Conservation (phyloP, 345 rosid species). For the Eutrema yunnanense region DNA sequence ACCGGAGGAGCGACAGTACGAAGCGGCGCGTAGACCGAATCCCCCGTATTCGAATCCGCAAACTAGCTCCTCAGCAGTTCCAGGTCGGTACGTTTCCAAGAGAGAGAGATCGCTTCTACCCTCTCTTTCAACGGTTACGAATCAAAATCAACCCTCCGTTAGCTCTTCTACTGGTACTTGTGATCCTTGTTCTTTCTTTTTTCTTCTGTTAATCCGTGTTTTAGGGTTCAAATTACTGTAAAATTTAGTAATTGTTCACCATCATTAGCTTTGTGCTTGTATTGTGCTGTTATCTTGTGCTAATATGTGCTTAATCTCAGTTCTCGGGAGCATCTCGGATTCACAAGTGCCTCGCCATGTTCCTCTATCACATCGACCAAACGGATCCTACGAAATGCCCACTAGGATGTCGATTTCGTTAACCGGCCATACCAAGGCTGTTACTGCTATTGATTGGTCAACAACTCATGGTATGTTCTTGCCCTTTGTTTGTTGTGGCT, state of each 20-base stretch:
- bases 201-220: neutral
- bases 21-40: neutral
- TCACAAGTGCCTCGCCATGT: slow-evolving; percentile 39
- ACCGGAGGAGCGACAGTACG: slow-evolving; percentile 5
- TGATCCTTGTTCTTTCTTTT: neutral
- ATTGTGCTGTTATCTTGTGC: neutral
- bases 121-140: slow-evolving; percentile 3
- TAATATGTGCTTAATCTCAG: slow-evolving; percentile 30
- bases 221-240: neutral
- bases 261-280: neutral
- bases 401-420: slow-evolving; percentile 46
- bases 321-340: slow-evolving; percentile 53
- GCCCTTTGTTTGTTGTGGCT: neutral
- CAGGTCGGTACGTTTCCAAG: slow-evolving; percentile 68
- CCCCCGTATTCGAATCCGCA: slow-evolving; percentile 7
- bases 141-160: neutral
- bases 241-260: neutral
- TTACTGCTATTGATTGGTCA: slow-evolving; percentile 71
- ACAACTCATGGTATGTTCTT: slow-evolving; percentile 54
- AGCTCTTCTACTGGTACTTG: slow-evolving; percentile 37
- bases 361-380: slow-evolving; percentile 31
- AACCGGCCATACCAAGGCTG: slow-evolving; percentile 57
- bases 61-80: slow-evolving; percentile 45
- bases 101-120: slow-evolving; percentile 49
- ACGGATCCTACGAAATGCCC: slow-evolving; percentile 34